These are phyloP conservation scores for Pythium phragmiticola DNA, from an alignment of 352 stramenopile species.

Conservation along the genomic window DNA sequence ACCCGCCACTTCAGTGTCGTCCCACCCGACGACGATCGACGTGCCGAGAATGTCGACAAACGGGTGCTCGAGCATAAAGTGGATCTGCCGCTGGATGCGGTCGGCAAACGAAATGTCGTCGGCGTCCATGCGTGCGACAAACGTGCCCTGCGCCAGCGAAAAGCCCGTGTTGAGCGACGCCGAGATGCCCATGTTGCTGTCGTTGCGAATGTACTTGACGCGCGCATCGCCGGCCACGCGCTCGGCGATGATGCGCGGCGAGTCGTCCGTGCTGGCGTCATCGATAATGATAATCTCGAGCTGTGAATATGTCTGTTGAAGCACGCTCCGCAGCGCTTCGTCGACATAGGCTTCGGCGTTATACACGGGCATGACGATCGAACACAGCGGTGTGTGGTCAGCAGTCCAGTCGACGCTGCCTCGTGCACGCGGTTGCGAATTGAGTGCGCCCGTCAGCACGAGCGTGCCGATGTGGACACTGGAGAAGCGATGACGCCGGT, in stretches of 20 bases:
- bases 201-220: conserved; percentile 45
- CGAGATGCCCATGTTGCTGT: conserved; percentile 53
- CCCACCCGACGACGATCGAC: conserved; percentile 34
- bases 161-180: conserved; percentile 74
- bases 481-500: conserved; percentile 51
- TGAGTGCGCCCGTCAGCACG: conserved; percentile 32
- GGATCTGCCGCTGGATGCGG: conserved; percentile 56
- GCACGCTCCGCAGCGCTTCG: conserved; percentile 46
- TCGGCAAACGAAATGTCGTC: conserved; percentile 71
- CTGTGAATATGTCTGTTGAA: conserved; percentile 36
- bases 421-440: conserved; percentile 15
- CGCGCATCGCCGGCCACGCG: conserved; percentile 40
- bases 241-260: conserved; percentile 36
- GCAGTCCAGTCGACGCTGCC: conserved; percentile 30
- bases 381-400: conserved; percentile 39
- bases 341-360: conserved; percentile 44
- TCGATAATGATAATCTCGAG: conserved; percentile 76
- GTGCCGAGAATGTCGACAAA: conserved; percentile 42
- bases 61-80: conserved; percentile 38
- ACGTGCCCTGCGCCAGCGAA: conserved; percentile 36
- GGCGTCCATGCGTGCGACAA: conserved; percentile 84
- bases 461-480: conserved; percentile 83
- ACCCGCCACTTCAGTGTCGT: conserved; percentile 18
- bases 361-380: conserved; percentile 76
- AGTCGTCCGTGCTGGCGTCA: conserved; percentile 58